A percentile compares a stretch with the other conserved stretches of the same genome.
phyloP scores from a whole-genome alignment of 164 flowering plant genomes.

The Malania oleifera region DNA sequence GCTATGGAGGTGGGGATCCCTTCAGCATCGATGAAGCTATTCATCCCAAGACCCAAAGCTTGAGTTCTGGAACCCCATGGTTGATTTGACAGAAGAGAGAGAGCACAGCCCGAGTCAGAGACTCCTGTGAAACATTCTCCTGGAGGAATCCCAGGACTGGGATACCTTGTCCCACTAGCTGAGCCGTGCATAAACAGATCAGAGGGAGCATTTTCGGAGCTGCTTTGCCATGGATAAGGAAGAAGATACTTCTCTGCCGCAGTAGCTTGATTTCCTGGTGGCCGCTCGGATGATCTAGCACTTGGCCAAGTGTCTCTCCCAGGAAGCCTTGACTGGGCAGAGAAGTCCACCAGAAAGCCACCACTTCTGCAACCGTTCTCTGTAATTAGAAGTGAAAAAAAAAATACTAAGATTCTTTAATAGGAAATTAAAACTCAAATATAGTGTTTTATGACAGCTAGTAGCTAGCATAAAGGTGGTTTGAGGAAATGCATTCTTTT shows the following conservation, averaged over 20 bases:
- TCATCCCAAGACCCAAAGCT: constrained; percentile 26
- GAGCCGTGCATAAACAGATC: constrained; percentile 42
- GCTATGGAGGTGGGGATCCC: constrained; percentile 8
- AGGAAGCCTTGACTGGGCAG: constrained; percentile 36
- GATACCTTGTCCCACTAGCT: constrained; percentile 30
- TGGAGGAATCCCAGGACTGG: constrained; percentile 39
- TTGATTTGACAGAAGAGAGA: constrained; percentile 99
- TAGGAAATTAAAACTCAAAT: neutral
- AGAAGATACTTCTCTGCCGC: constrained; percentile 32
- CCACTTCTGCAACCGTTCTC: constrained; percentile 51
- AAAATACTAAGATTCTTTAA: neutral
- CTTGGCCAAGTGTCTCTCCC: constrained; percentile 48
- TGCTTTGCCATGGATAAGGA: constrained; percentile 44
- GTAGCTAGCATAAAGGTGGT: neutral
- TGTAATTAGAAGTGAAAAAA: constrained; percentile 25
- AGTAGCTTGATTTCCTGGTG: constrained; percentile 23
- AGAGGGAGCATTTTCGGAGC: constrained; percentile 35
- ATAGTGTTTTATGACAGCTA: neutral
- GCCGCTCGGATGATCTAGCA: constrained; percentile 32
- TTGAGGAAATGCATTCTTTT: too few relatives aligned
- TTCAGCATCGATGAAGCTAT: constrained; percentile 25
- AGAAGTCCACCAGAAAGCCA: constrained; percentile 69
- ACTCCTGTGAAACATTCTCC: constrained; percentile 55
- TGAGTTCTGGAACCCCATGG: constrained; percentile 55
- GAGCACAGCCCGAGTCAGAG: constrained; percentile 86